Conservation (phyloP, 2,329 filamentous ascomycete species). For the Niveomyces coronatus region DNA sequence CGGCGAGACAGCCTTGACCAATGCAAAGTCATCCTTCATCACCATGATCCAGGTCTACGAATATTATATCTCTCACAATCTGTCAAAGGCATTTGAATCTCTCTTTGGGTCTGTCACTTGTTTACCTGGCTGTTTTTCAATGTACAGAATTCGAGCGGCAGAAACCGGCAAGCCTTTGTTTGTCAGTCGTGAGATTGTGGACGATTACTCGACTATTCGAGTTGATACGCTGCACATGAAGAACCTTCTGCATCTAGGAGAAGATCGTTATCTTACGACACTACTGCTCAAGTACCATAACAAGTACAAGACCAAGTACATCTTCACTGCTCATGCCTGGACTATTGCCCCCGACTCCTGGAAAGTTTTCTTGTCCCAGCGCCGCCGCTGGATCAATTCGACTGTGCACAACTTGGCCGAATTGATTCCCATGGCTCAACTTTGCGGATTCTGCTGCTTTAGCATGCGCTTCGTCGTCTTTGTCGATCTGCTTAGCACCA, state of each 20-base stretch:
- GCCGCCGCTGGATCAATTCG: slow-evolving; percentile 99
- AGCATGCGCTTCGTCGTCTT: slow-evolving; percentile 98
- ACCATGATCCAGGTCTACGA: slow-evolving; percentile 99
- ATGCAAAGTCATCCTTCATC: slow-evolving; percentile 84
- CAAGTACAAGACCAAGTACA: slow-evolving; percentile 98
- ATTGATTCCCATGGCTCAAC: slow-evolving; percentile 82
- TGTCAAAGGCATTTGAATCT: slow-evolving; percentile 94
- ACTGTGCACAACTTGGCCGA: slow-evolving; percentile 97
- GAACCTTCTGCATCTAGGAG: slow-evolving; percentile 90
- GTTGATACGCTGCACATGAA: slow-evolving; percentile 99
- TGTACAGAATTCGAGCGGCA: slow-evolving; percentile 93
- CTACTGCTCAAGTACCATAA: slow-evolving; percentile 84
- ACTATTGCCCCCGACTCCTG: slow-evolving; percentile 94
- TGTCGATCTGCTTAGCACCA: slow-evolving; percentile 79
- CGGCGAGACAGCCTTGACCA: slow-evolving; percentile 87
- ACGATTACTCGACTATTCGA: slow-evolving; percentile 81
- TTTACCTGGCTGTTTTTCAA: slow-evolving; percentile 96
- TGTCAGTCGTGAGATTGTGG: slow-evolving; percentile 83
- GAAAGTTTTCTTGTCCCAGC: slow-evolving; percentile 91
- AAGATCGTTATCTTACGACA: slow-evolving; percentile 95
- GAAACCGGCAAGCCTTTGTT: slow-evolving; percentile 94
- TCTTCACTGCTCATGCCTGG: slow-evolving; percentile 85
- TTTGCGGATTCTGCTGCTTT: slow-evolving; percentile 99
- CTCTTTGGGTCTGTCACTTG: slow-evolving; percentile 96
- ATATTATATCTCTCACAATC: slow-evolving; percentile 97